Percentiles rank a stretch among this genome's conserved stretches.
Conservation (phyloP, 2,329 filamentous ascomycete genomes). For the Chaetomiaceae sp. region DNA sequence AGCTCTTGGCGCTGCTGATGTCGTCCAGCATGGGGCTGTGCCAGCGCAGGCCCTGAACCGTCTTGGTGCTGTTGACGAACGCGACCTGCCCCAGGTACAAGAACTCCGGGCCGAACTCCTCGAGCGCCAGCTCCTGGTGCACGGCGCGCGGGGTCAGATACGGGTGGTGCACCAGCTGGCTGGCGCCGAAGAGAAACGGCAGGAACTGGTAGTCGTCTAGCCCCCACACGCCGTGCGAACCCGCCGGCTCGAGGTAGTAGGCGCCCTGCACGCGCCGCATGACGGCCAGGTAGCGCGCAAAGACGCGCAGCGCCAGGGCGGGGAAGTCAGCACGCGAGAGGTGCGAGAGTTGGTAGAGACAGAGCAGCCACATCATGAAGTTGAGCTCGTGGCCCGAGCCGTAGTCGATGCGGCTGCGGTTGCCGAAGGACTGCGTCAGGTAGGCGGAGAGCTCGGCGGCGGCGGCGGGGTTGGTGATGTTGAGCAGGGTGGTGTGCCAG, state of each 20-base stretch:
- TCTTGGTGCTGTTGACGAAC: constrained; percentile 96
- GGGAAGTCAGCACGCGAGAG: constrained; percentile 63
- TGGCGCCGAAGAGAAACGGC: constrained; percentile 89
- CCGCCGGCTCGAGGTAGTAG: constrained; percentile 95
- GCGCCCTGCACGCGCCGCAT: constrained; percentile 86
- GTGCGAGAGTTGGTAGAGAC: constrained; percentile 71
- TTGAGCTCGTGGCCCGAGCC: constrained; percentile 96
- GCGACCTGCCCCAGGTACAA: constrained; percentile 88
- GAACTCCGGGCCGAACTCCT: constrained; percentile 78
- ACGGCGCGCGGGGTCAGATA: constrained; percentile 75
- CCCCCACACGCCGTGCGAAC: constrained; percentile 96
- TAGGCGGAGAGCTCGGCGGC: constrained; percentile 76
- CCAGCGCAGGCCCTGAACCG: constrained; percentile 88
- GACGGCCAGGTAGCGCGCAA: constrained; percentile 72
- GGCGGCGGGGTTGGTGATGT: constrained; percentile 31
- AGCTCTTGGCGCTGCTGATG: constrained; percentile 82
- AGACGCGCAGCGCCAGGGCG: constrained; percentile 68
- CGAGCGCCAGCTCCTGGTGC: constrained; percentile 79
- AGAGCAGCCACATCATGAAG: constrained; percentile 95
- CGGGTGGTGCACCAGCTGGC: constrained; percentile 78
- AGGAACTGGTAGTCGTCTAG: constrained; percentile 96
- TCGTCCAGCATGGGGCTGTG: constrained; percentile 98
- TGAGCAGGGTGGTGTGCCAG: constrained; percentile 60
- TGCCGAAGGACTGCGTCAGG: constrained; percentile 77
- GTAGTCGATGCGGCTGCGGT: constrained; percentile 84